These are phyloP conservation scores for Phytophthora vignae DNA, from an alignment of 352 stramenopile species.

Conservation along the genomic window DNA sequence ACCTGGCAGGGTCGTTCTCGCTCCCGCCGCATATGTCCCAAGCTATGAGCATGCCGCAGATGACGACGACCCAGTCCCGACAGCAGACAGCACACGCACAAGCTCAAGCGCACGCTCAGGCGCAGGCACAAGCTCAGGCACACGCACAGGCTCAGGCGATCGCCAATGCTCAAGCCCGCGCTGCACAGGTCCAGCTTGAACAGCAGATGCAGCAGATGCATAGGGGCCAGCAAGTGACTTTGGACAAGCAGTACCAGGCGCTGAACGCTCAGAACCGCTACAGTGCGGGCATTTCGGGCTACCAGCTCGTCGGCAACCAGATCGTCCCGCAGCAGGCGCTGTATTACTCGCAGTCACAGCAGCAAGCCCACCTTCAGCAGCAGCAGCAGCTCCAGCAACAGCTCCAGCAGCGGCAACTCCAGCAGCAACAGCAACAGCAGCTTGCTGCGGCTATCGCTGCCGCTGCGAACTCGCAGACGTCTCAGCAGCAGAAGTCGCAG, in stretches of 20 bases:
- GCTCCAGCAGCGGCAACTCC: slow-evolving; percentile 47
- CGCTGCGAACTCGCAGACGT: slow-evolving; percentile 27
- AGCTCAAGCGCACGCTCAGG: slow-evolving; percentile 42
- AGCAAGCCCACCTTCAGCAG: slow-evolving; percentile 55
- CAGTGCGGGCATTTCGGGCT: slow-evolving; percentile 57
- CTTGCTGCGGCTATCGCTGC: slow-evolving; percentile 47
- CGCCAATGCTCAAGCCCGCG: slow-evolving; percentile 57
- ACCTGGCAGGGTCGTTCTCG: slow-evolving; percentile 66
- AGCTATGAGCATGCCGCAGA: slow-evolving; percentile 64
- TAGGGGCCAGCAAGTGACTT: slow-evolving; percentile 45
- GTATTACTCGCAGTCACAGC: slow-evolving; percentile 65
- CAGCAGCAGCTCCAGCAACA: slow-evolving; percentile 60
- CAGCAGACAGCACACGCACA: slow-evolving; percentile 57
- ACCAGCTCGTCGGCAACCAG: slow-evolving; percentile 74
- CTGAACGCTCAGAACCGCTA: slow-evolving; percentile 55
- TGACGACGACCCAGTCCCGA: slow-evolving; percentile 44
- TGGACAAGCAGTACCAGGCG: slow-evolving; percentile 76
- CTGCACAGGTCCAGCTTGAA: slow-evolving; percentile 56
- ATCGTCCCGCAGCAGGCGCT: slow-evolving; percentile 63
- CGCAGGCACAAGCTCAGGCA: slow-evolving; percentile 46
- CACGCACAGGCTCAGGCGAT: slow-evolving; percentile 63
- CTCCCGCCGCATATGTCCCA: slow-evolving; percentile 64
- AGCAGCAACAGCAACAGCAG: slow-evolving; percentile 60
- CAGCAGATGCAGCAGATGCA: slow-evolving; percentile 56
- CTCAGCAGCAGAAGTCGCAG: slow-evolving; percentile 43